Base-by-base conservation (phyloP, 768 basidiomycete species). In the Coprinopsis cinerea region DNA sequence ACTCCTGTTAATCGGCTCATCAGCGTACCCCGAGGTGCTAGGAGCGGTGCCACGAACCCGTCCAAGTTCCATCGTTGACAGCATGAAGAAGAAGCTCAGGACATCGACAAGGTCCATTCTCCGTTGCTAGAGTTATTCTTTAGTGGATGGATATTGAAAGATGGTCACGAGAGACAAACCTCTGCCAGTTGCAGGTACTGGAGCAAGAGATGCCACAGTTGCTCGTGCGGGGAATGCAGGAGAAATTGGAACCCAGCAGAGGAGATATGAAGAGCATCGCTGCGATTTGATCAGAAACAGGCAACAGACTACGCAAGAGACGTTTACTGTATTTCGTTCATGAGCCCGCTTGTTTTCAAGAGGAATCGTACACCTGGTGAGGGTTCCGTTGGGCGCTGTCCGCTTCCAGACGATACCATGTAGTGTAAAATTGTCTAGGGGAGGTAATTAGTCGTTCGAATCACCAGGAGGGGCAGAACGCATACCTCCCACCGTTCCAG, bases 241-340 rank as follows among this genome's bases (percentile, higher is more conserved):
- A 99, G 78, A 62, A 99, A 98, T 61, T 97, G 95, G 64, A 99
- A 98, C 9, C 96, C 96, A 11, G 81, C 76, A 14, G 92, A 95
- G 13, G 94, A 97, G 63, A 99, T 99, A 61, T 83, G 81, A 35
- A 82, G 73, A 49, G 75, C 65, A 43, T 73, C 73, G 40, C 81
- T 81, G 52, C 79, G 48, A 50, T 53, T 53, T 27, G 44, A 56
- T 57, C 50, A 57, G 30, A 36, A 20, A 41, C 18, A 49, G 34
- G 23, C 40, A 23, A 24, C 6, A 23, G 40, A 30, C 25, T 42
- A 35, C 49, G 20, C 23, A 42, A 34, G 40, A 41, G 48, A 53
- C 27, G 64, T 80, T 62, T 57, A 90, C 88, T 82, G 77, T 44
- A 75, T 67, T 36, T 66, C 79, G 9, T 77, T 73, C 96, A 98